A percentile compares a stretch with the other conserved stretches of the same genome.
These are phyloP conservation scores for Jaenimonas drosophilae DNA, from an alignment of 208 protist species.

Conservation along the genomic window DNA sequence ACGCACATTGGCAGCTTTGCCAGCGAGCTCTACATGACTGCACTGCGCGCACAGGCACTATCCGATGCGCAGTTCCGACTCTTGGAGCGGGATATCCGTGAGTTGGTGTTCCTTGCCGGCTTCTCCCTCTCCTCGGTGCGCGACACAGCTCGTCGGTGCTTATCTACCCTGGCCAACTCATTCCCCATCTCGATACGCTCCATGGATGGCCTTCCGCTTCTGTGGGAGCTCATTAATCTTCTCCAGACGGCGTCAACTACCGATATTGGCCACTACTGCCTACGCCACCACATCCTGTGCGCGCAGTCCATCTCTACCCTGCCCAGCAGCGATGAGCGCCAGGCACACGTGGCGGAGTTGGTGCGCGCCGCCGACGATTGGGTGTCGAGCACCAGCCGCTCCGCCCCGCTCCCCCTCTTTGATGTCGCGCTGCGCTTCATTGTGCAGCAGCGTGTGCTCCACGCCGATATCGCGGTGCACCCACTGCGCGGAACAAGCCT, in stretches of 20 bases:
- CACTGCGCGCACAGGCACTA: conserved; percentile 48
- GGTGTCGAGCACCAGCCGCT: conserved; percentile 16
- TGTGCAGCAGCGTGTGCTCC: no score
- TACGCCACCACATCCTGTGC: conserved; percentile 28
- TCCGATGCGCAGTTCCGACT: conserved; percentile 22
- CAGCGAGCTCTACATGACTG: conserved; percentile 9
- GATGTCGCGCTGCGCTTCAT: conserved; percentile 53
- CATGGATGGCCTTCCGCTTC: conserved; percentile 44
- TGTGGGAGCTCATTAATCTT: conserved; percentile 68
- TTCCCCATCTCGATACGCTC: conserved; percentile 50
- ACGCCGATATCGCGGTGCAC: no score
- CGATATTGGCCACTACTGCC: conserved; percentile 50
- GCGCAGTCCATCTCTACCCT: conserved; percentile 36
- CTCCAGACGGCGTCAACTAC: conserved; percentile 31
- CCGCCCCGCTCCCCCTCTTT: conserved; percentile 39
- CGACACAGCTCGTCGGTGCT: conserved; percentile 33
- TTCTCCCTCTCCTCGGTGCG: conserved; percentile 66
- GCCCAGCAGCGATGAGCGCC: conserved; percentile 36
- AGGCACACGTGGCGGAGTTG: conserved; percentile 29
- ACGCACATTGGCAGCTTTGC: conserved; percentile 7
- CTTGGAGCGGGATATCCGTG: conserved; percentile 34
- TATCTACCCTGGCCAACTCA: conserved; percentile 29
- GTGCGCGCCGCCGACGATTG: conserved; percentile 34
- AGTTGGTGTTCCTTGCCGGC: conserved; percentile 61
- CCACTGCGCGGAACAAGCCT: no score